A percentile compares a stretch with the other conserved stretches of the same genome.
phyloP scores from a whole-genome alignment of 768 basidiomycete genomes.

The Hemileccinum rubropunctum region DNA sequence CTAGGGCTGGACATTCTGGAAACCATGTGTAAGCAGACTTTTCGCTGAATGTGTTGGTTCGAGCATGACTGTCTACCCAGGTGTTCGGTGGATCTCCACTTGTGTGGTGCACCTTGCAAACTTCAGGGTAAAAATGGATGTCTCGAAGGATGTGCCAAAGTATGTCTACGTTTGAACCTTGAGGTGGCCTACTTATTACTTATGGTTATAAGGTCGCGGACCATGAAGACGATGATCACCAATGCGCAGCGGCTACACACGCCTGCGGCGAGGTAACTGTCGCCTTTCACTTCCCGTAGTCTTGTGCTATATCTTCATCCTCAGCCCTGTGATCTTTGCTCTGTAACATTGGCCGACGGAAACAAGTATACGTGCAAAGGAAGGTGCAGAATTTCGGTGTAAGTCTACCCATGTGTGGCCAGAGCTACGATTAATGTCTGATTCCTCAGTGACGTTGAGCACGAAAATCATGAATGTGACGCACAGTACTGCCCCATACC shows the following conservation, averaged over 20 bases:
- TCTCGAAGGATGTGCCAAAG: conserved; percentile 51
- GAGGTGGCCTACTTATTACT: not conserved
- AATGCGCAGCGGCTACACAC: conserved; percentile 51
- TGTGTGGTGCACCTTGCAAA: conserved; percentile 53
- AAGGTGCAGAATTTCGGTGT: conserved; percentile 44
- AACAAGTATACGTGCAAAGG: conserved; percentile 39
- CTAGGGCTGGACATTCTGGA: conserved; percentile 55
- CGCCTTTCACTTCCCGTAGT: not conserved
- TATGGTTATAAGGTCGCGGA: conserved; percentile 37
- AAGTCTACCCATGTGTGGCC: conserved; percentile 1
- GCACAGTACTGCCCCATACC: conserved; percentile 48
- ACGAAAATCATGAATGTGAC: conserved; percentile 49
- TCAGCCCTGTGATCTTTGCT: conserved; percentile 44
- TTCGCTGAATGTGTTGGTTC: not conserved
- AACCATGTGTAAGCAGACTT: conserved; percentile 47
- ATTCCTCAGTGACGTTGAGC: conserved; percentile 41
- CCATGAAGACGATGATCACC: conserved; percentile 49
- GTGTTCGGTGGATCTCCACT: conserved; percentile 49
- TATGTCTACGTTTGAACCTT: conserved; percentile 14
- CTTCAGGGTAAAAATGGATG: conserved; percentile 49
- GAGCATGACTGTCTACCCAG: conserved; percentile 28
- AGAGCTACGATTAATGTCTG: not conserved
- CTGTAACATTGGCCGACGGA: conserved; percentile 25
- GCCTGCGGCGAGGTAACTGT: conserved; percentile 51
- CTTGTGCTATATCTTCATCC: not conserved